Evolutionary conservation across 2,329 filamentous ascomycete species (phyloP).

Genomic region (Parastagonospora avenae): DNA sequence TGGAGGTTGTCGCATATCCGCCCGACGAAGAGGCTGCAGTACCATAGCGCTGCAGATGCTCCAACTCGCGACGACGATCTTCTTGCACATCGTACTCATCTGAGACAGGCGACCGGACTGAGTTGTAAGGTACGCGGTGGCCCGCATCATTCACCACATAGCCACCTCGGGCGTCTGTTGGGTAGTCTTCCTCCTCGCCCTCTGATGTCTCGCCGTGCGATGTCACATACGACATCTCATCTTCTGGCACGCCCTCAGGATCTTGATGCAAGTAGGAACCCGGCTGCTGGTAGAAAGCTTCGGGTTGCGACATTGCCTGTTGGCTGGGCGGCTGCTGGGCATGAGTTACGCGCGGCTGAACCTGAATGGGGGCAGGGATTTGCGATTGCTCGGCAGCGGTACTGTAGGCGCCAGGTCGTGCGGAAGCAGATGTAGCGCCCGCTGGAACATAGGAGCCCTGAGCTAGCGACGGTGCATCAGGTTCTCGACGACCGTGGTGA

Average conservation of each 20-base stretch:
- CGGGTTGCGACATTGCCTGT: constrained; percentile 37
- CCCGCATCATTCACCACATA: constrained; percentile 44
- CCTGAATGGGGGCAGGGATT: constrained; percentile 33
- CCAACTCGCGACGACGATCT: constrained; percentile 55
- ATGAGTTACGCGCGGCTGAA: constrained; percentile 26
- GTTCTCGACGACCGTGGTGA: constrained; percentile 35
- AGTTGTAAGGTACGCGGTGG: constrained; percentile 42
- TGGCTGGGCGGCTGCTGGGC: constrained; percentile 26
- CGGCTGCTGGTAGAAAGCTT: constrained; percentile 47
- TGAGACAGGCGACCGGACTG: constrained; percentile 39
- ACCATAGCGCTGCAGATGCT: constrained; percentile 54
- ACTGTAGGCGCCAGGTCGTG: constrained; percentile 22
- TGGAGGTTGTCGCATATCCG: constrained; percentile 34
- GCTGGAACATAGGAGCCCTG: constrained; percentile 44
- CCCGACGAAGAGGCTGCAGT: constrained; percentile 36
- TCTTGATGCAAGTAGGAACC: constrained; percentile 43
- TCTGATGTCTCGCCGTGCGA: constrained; percentile 42
- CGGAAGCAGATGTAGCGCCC: constrained; percentile 26
- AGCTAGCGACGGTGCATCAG: constrained; percentile 36
- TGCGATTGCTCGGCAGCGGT: constrained; percentile 24
- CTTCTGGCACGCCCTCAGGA: constrained; percentile 32
- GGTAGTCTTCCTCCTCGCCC: constrained; percentile 44
- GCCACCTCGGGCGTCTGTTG: constrained; percentile 44
- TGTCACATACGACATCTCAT: constrained; percentile 44
- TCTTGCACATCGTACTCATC: constrained; percentile 63